Percentiles rank a stretch among this genome's conserved stretches.
Evolutionary conservation across 208 protist genomes (phyloP).

Genomic region (Vickermania ingenoplastis): DNA sequence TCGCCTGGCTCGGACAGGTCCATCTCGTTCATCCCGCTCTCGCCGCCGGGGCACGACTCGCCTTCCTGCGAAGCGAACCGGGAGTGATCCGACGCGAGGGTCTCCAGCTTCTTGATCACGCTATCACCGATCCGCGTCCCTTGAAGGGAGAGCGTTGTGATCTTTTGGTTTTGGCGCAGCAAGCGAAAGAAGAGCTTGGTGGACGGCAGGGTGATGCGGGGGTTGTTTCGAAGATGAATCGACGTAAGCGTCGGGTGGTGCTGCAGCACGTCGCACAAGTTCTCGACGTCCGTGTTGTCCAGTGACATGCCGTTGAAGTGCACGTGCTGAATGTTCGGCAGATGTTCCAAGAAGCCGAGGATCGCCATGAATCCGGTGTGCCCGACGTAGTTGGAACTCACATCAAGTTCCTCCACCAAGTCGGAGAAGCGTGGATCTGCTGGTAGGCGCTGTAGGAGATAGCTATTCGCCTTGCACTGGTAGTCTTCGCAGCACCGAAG

Average conservation of each 20-base stretch:
- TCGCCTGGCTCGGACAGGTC: background rate
- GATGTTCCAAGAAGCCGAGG: conserved; percentile 62
- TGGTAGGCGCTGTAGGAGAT: conserved; percentile 75
- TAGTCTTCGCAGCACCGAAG: conserved; percentile 69
- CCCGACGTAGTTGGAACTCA: conserved; percentile 86
- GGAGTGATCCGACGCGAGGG: conserved; percentile 19
- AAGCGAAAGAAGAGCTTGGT: conserved; percentile 66
- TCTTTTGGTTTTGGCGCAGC: conserved; percentile 44
- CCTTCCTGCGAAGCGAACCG: background rate
- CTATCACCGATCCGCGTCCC: conserved; percentile 56
- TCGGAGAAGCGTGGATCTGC: conserved; percentile 61
- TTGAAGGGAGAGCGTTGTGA: conserved; percentile 40
- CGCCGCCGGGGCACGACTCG: too few species aligned
- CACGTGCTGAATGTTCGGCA: conserved; percentile 50
- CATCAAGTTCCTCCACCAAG: conserved; percentile 71
- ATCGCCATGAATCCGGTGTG: conserved; percentile 78
- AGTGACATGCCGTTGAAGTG: conserved; percentile 85
- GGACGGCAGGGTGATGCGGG: conserved; percentile 64
- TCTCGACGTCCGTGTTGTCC: conserved; percentile 70
- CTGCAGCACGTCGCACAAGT: conserved; percentile 53
- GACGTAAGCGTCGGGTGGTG: conserved; percentile 31
- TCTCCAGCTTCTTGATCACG: conserved; percentile 43
- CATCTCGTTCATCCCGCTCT: background rate
- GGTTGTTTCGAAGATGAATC: conserved; percentile 73
- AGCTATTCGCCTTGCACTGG: conserved; percentile 80